Base-by-base conservation (phyloP, 2,329 filamentous ascomycete species). In the Neonectria ditissima region DNA sequence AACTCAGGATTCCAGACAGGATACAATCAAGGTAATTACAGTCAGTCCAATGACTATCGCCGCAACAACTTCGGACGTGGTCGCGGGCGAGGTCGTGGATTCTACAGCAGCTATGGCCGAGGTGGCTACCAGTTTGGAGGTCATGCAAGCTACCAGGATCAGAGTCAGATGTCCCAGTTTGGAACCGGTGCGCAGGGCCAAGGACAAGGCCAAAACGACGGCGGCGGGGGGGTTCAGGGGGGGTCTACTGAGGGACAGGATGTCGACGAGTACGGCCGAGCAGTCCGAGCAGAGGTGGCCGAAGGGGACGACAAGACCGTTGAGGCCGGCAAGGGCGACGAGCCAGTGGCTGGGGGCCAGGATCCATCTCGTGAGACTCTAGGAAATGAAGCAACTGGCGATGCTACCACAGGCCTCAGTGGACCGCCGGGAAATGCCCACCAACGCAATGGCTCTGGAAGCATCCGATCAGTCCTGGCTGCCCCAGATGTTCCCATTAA, bases 21-120 rank as follows among this genome's bases (percentile, higher is more conserved):
- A 84, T 90, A 85, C 87, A 91, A 89, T 87, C 89, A 90, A 89
- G 91, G 91, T 89, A 93, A 93, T 87, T 94, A 91, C 89, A 89
- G 89, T 81, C 83, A 92, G 81, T 90, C 88, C 87, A 92, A 92
- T 90, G 91, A 93, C 83, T 93, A 91, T 83, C 89, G 85, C 76
- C 84, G 83, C 75, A 81, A 88, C 83, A 88, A 89, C 80, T 89
- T 88, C 80, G 91, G 90, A 68, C 82, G 85, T 75, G 87, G 87
- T 73, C 85, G 90, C 74, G 90, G 91, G 69, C 85, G 87, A 69
- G 89, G 89, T 69, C 87, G 90, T 69, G 88, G 89, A 63, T 87
- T 85, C 70, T 86, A 84, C 73, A 81, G 82, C 70, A 83, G 84
- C 54, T 84, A 83, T 66, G 79, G 86, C 61, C 87, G 88, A 73